Base-by-base conservation (phyloP, 2,329 filamentous ascomycete species). In the Alternaria brassicicola region DNA sequence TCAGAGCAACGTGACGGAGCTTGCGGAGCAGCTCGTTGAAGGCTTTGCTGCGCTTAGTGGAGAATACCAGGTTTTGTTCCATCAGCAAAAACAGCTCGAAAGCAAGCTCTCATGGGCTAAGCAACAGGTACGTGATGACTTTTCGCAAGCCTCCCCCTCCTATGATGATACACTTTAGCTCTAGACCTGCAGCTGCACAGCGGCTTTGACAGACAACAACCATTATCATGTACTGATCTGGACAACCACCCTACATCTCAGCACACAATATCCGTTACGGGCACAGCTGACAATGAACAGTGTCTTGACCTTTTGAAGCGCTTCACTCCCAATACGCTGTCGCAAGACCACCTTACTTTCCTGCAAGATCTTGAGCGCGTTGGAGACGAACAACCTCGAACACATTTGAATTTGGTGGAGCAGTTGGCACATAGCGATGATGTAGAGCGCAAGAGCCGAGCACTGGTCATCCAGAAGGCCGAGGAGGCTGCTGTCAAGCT, bases 161-260 rank as follows among this genome's bases (percentile, higher is more conserved):
- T 67, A 76, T 81, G 80, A 81, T 80, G 78, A 80, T 72, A 74
- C 67, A 66, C 57, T 68, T 82, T 82, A 82, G 80, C 80, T 82
- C 80, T 83, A 82, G 80, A 82, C 77, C 80, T 82, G 78, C 75
- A 83, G 80, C 75, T 77, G 76, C 72, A 66, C 65, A 53, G 76
- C 77, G 71, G 76, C 78, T 62, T 66, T 82, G 80, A 79, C 71
- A 78, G 79, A 79, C 66, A 73, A 71, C 62, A 75, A 77, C 78
- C 72, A 80, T 76, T 76, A 76, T 73, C 72, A 75, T 75, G 65
- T 49, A 74, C 79, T 81, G 78, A 80, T 62, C 49, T 47, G 52
- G 53, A 55, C 42, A 57, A 49, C 42, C 9, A 36, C 31, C 45
- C 50, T 47, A 33, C 51, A 26, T 41, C 51, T 36, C 36, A 55